phyloP scores from a whole-genome alignment of 148 eudicot genomes.

The Arctostaphylos glauca region DNA sequence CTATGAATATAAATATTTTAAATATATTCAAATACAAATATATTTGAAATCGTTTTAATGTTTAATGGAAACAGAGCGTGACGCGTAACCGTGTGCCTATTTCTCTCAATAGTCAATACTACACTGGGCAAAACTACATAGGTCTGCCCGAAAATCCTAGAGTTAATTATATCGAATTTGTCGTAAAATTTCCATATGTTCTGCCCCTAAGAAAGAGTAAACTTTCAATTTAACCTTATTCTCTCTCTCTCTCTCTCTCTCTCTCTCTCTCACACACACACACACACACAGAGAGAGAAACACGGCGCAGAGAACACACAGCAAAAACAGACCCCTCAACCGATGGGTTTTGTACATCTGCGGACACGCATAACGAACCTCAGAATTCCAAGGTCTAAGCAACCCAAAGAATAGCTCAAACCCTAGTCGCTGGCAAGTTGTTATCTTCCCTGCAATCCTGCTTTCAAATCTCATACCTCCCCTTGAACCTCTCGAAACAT shows the following conservation, averaged over 20 bases:
- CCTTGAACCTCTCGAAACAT: slow-evolving; percentile 12
- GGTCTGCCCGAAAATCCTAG: not conserved
- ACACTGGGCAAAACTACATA: too few species aligned
- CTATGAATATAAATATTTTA: too few species aligned
- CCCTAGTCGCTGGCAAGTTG: slow-evolving; percentile 31
- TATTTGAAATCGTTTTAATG: too few species aligned
- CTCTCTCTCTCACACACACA: not conserved
- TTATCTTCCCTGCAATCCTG: slow-evolving; percentile 26
- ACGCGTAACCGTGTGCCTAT: too few species aligned
- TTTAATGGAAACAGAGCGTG: too few species aligned
- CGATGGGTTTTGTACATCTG: not conserved
- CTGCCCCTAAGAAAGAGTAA: slow-evolving; percentile 9
- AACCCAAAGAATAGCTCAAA: slow-evolving; percentile 12
- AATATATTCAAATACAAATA: too few species aligned
- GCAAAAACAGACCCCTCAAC: slow-evolving; percentile 25
- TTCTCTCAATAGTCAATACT: too few species aligned
- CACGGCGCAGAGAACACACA: not conserved
- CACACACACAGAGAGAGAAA: too few species aligned
- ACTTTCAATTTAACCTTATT: slow-evolving; percentile 8
- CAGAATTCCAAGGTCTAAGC: slow-evolving; percentile 18
- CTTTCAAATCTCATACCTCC: slow-evolving; percentile 16
- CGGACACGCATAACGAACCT: not conserved
- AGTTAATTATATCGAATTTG: not conserved
- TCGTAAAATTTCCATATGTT: not conserved
- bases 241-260: slow-evolving; percentile 14